A percentile compares a stretch with the other conserved stretches of the same genome.
phyloP scores from a whole-genome alignment of 176 grass and related monocot genomes.

The Saccharum officinarum region DNA sequence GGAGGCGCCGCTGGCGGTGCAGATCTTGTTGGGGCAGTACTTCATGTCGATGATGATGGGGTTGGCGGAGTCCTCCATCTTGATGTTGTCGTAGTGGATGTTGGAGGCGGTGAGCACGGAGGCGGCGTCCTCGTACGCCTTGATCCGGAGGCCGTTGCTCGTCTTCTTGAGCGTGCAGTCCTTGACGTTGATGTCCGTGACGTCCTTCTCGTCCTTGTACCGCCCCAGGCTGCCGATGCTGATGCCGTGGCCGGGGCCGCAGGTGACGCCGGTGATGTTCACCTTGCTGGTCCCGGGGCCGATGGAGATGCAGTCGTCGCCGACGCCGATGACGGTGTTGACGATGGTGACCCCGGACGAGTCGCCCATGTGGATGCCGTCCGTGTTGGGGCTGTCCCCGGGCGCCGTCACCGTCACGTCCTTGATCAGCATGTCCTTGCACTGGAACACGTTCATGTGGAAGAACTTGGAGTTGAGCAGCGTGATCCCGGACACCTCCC shows the following conservation, averaged over 20 bases:
- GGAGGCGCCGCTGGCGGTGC: neutral
- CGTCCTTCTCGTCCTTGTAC: neutral
- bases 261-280: neutral
- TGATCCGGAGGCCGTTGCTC: constrained; percentile 60
- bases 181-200: neutral
- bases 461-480: neutral
- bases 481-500: constrained; percentile 33
- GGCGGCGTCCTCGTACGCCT: constrained; percentile 48
- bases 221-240: neutral
- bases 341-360: constrained; percentile 1
- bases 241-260: neutral
- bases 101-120: constrained; percentile 21
- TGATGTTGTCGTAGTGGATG: constrained; percentile 48
- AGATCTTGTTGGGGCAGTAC: constrained; percentile 64
- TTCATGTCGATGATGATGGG: constrained; percentile 75
- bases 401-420: constrained; percentile 46
- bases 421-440: constrained; percentile 35
- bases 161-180: constrained; percentile 2
- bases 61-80: constrained; percentile 45
- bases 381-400: constrained; percentile 86
- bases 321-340: neutral
- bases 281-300: neutral
- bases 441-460: neutral
- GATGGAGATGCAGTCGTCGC: neutral
- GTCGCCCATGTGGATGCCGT: constrained; percentile 80